These are phyloP conservation scores for Fusarium marasasianum DNA, from an alignment of 2,329 filamentous ascomycete species.

Conservation along the genomic window DNA sequence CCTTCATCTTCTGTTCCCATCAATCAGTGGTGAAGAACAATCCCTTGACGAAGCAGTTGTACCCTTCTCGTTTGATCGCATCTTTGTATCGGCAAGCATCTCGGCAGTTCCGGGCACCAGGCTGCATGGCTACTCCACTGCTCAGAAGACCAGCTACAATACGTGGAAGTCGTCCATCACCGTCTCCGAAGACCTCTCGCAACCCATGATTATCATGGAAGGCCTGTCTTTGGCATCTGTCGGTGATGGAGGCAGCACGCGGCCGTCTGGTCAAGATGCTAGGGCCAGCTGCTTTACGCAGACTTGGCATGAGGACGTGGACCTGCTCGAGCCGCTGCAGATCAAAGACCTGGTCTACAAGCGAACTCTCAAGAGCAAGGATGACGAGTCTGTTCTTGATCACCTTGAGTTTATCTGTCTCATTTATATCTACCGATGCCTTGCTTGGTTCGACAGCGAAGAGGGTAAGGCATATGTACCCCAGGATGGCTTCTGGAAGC, in stretches of 20 bases:
- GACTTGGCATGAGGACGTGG: background rate
- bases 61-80: background rate
- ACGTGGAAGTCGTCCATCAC: background rate
- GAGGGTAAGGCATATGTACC: background rate
- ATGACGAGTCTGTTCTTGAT: background rate
- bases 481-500: background rate
- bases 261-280: background rate
- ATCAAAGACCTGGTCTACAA: background rate
- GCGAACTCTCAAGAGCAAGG: background rate
- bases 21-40: background rate
- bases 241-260: background rate
- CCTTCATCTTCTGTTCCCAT: background rate
- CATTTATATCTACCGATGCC: background rate
- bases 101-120: background rate
- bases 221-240: background rate
- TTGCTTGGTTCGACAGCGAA: background rate
- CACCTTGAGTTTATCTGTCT: background rate
- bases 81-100: background rate
- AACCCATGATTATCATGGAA: background rate
- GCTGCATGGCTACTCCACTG: background rate
- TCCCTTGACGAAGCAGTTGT: background rate
- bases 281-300: background rate
- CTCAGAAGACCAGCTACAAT: background rate
- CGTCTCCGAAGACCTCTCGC: background rate
- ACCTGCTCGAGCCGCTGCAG: background rate